phyloP scores from a whole-genome alignment of 2,329 filamentous ascomycete genomes.

The Trichophyton simii region DNA sequence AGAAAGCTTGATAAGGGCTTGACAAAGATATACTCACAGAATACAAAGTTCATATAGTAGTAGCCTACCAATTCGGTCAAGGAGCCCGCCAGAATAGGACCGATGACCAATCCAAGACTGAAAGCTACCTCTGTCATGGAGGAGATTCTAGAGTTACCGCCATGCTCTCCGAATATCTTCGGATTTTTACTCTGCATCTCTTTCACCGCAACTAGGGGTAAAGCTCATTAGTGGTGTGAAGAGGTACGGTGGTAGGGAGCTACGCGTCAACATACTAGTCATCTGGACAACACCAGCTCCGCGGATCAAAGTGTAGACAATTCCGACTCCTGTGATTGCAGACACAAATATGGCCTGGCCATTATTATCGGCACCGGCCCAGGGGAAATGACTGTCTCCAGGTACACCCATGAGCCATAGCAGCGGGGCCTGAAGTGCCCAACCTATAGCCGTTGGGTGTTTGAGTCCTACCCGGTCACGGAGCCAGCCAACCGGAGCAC shows the following conservation, averaged over 20 bases:
- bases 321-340: background rate
- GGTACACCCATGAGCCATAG: background rate
- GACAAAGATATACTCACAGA: background rate
- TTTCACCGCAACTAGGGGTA: background rate
- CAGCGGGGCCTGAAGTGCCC: background rate
- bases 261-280: background rate
- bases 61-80: background rate
- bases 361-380: background rate
- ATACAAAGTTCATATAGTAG: background rate
- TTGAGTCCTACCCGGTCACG: background rate
- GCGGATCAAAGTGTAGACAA: background rate
- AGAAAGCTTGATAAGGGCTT: background rate
- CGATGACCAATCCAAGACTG: background rate
- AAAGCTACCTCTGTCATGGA: background rate
- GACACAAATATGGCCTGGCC: background rate
- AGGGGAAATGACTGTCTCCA: background rate
- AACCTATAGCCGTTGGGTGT: background rate
- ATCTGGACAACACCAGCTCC: background rate
- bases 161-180: background rate
- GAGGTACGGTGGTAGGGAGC: background rate
- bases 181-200: background rate
- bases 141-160: background rate
- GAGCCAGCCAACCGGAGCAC: background rate
- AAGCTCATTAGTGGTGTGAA: background rate
- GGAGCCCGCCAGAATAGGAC: background rate